Conservation (phyloP, 257 asterid genomes). For the Plectranthus barbatus region DNA sequence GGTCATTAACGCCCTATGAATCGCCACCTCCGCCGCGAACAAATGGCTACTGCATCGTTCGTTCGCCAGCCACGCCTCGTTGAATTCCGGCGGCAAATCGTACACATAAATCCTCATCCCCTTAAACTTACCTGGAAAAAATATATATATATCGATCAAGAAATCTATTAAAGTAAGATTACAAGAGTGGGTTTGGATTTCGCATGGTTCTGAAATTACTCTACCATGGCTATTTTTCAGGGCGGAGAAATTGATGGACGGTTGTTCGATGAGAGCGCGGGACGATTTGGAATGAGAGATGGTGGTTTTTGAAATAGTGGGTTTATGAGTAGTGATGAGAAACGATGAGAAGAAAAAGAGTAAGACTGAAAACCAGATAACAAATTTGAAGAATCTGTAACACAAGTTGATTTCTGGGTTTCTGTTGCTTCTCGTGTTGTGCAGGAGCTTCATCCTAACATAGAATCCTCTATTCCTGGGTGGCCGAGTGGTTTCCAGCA, state of each 20-base stretch:
- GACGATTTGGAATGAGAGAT: slow-evolving; percentile 38
- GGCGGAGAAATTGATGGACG: slow-evolving; percentile 15
- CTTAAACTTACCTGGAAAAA: slow-evolving; percentile 9
- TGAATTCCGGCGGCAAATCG: slow-evolving; percentile 65
- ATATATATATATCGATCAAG: no score
- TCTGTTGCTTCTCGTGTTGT: slow-evolving; percentile 13
- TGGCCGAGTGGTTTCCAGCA: slow-evolving; percentile 25
- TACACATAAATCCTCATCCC: slow-evolving; percentile 65
- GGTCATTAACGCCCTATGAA: slow-evolving; percentile 53
- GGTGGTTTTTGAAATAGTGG: slow-evolving; percentile 35
- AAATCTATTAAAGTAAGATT: neutral
- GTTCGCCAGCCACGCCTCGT: slow-evolving; percentile 53
- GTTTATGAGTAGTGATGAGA: slow-evolving; percentile 36
- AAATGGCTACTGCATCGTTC: slow-evolving; percentile 64
- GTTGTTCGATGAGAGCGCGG: slow-evolving; percentile 54
- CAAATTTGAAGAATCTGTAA: slow-evolving; percentile 57
- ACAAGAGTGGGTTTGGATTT: neutral
- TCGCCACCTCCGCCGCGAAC: slow-evolving; percentile 89
- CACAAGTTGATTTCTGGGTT: slow-evolving; percentile 17
- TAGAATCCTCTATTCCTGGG: slow-evolving; percentile 52
- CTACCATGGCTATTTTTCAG: neutral
- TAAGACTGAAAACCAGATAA: slow-evolving; percentile 58
- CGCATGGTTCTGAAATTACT: neutral
- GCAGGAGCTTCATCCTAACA: slow-evolving; percentile 57
- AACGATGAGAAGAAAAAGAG: slow-evolving; percentile 54